Evolutionary conservation across 192 early-diverging fungal genomes (phyloP), one percentile per base, ranked within the genome.

Genomic region (Linnemannia zychae): DNA sequence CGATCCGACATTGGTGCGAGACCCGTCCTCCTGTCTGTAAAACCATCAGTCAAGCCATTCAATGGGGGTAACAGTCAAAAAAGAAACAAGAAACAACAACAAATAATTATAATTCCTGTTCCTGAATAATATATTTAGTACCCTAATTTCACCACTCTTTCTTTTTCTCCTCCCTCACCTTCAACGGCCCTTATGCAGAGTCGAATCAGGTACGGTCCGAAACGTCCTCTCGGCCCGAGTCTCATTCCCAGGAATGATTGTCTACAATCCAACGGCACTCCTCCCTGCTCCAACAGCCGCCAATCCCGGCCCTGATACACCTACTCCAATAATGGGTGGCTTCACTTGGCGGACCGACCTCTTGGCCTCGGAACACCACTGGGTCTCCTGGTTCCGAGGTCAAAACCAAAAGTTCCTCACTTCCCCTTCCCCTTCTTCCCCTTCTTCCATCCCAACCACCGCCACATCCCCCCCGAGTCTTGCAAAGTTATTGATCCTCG

Each of bases 181-280:
- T 9, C 4, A 22, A 57, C n/a, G 28, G n/a, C n/a, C 53, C 24
- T 49, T 15, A 31, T 31, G 28, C 34, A 81, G 79, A 33, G 67
- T 82, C 17, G 60, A 72, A 4, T 77, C 80, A 31, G 60, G 71
- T 16, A 77, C 63, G 3, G 65, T 83, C 11, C 57, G 71, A 1
- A 83, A 83, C 65, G 0, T 48, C 28, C 44, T 75, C 9, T 77
- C 82, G 0, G 76, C 76, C 4, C 71, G 82, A 18, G 60, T 75
- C 16, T 84, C 82, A 17, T 84, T 72, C 70, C 74, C 76, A 46
- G 72, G 74, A 18, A 75, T 84, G 75, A 31, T 84, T 1, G 48
- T 18, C 50, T n/a, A 34, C 50, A 40, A 36, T 24, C n/a, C 74
- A n/a, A 1, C 38, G 24, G n/a, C 53, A 46, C 4, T 57, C 57